Evolutionary conservation across 208 protist species (phyloP).

Genomic region (Trichomonas vaginalis): DNA sequence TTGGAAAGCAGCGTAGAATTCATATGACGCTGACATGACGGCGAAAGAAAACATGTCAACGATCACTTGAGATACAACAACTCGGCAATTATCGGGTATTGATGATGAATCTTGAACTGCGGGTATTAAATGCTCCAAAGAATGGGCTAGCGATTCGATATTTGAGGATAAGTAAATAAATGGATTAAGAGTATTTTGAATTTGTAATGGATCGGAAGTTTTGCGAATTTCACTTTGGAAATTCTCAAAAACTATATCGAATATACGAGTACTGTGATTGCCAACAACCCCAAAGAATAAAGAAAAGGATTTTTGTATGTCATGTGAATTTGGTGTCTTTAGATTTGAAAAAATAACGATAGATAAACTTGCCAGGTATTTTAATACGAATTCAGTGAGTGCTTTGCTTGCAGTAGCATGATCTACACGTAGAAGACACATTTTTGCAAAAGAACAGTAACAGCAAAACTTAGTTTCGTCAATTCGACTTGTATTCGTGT

Average conservation of each 20-base stretch:
- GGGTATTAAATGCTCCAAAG: background rate
- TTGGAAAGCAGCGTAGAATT: background rate
- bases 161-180: background rate
- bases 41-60: background rate
- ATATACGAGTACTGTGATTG: background rate
- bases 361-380: background rate
- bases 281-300: background rate
- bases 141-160: background rate
- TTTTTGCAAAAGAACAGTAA: background rate
- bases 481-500: background rate
- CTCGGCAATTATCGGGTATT: background rate
- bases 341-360: background rate
- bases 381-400: background rate
- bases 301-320: background rate
- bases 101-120: background rate
- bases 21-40: background rate
- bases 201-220: background rate
- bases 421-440: background rate
- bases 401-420: background rate
- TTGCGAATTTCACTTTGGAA: background rate
- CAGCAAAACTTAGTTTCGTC: background rate
- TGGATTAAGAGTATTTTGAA: background rate
- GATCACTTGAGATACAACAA: background rate
- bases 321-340: background rate
- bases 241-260: background rate